Percentiles rank a stretch among this genome's conserved stretches.
phyloP scores from a whole-genome alignment of 352 stramenopile species.

The Pythium guiyangense region DNA sequence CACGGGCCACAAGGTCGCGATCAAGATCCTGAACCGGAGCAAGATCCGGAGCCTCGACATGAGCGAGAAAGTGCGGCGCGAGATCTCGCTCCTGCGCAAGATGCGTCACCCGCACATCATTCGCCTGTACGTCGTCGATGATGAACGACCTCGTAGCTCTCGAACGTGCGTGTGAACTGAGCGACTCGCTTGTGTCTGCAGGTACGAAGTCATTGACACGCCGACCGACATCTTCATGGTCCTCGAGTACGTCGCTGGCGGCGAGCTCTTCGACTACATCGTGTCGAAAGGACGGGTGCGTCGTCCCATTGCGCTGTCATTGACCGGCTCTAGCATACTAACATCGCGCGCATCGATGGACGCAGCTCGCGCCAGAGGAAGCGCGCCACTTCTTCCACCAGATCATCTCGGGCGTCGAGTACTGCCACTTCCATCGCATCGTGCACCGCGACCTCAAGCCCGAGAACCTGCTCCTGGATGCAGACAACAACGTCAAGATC shows the following conservation, averaged over 20 bases:
- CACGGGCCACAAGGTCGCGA: constrained; percentile 98
- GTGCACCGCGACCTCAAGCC: constrained; percentile 98
- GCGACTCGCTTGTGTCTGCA: constrained; percentile 12
- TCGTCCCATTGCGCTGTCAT: no score
- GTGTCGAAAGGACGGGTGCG: constrained; percentile 92
- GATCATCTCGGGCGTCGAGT: constrained; percentile 98
- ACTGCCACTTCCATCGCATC: constrained; percentile 99
- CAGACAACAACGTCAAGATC: constrained; percentile 99
- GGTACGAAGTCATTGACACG: constrained; percentile 98
- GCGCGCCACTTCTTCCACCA: constrained; percentile 99
- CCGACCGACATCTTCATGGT: constrained; percentile 98
- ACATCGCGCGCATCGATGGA: no score
- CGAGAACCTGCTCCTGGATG: constrained; percentile 97
- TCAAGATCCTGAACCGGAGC: constrained; percentile 99
- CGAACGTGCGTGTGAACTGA: background rate
- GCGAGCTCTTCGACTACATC: constrained; percentile 99
- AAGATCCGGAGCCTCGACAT: constrained; percentile 99
- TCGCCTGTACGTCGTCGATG: constrained; percentile 87
- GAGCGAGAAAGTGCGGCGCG: constrained; percentile 98
- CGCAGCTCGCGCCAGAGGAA: constrained; percentile 93
- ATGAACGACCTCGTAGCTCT: no score
- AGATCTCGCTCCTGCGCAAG: constrained; percentile 99
- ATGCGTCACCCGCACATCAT: constrained; percentile 99
- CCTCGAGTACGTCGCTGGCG: constrained; percentile 92
- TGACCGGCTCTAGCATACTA: no score